phyloP scores from a whole-genome alignment of 176 grass and related monocot genomes.

The Eragrostis nindensis region DNA sequence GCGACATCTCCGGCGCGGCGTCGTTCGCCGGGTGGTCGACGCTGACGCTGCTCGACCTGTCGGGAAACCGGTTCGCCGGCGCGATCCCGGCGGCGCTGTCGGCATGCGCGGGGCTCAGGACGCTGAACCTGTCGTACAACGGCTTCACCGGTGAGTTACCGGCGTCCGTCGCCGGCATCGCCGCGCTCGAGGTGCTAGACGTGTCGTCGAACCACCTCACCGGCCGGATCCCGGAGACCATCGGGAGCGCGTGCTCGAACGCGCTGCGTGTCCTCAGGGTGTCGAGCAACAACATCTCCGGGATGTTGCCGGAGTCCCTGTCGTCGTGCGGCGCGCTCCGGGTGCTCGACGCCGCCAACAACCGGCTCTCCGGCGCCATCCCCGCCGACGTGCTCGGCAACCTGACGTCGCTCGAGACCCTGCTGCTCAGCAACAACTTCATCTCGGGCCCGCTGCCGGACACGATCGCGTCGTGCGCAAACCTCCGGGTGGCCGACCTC shows the following conservation, averaged over 20 bases:
- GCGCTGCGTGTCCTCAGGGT: constrained; percentile 54
- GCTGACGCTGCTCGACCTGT: constrained; percentile 69
- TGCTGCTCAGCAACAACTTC: constrained; percentile 89
- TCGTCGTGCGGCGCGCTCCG: constrained; percentile 64
- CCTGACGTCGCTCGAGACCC: constrained; percentile 61
- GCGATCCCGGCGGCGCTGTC: constrained; percentile 65
- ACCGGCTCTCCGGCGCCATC: constrained; percentile 68
- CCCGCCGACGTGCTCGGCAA: constrained; percentile 61
- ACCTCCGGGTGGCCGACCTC: constrained; percentile 71
- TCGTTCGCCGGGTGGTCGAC: constrained; percentile 32
- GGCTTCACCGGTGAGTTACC: constrained; percentile 59
- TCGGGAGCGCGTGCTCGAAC: constrained; percentile 56
- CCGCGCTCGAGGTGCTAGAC: constrained; percentile 65
- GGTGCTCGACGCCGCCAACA: constrained; percentile 73
- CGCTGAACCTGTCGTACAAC: constrained; percentile 81
- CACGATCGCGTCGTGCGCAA: constrained; percentile 51
- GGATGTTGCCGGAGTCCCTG: constrained; percentile 64
- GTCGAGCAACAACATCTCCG: constrained; percentile 83
- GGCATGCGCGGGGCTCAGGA: constrained; percentile 53
- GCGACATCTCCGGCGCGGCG: constrained; percentile 46
- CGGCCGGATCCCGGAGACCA: constrained; percentile 51
- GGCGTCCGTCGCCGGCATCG: constrained; percentile 41
- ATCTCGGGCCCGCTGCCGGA: constrained; percentile 72
- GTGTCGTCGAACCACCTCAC: constrained; percentile 70
- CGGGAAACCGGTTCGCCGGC: constrained; percentile 60